Conservation (phyloP, 495 filamentous ascomycete genomes). For the Penicillium dipodomyicola region DNA sequence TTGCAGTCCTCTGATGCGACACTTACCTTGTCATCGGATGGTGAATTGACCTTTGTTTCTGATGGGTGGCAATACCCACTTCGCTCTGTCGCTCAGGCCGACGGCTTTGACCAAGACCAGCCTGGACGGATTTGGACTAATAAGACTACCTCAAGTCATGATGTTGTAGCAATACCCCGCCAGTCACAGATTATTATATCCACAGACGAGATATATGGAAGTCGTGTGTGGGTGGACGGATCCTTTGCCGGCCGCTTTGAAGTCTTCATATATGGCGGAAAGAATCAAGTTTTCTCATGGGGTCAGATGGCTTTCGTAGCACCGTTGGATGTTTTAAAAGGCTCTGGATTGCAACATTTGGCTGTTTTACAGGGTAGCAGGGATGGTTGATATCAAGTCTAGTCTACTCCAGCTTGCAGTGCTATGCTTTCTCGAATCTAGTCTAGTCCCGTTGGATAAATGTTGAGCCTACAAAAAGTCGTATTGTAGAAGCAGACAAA, state of each 20-base stretch:
- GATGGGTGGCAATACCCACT: conserved; percentile 55
- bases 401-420: neutral
- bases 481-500: too few relatives aligned
- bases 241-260: conserved; percentile 51
- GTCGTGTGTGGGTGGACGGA: conserved; percentile 47
- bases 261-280: conserved; percentile 53
- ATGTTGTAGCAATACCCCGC: conserved; percentile 21
- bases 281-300: conserved; percentile 51
- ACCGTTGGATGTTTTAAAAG: conserved; percentile 38
- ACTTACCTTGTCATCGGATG: conserved; percentile 30
- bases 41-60: conserved; percentile 39
- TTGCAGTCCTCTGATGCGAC: conserved; percentile 38
- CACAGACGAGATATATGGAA: conserved; percentile 41
- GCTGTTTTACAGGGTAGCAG: neutral
- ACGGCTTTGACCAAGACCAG: conserved; percentile 27
- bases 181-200: conserved; percentile 29
- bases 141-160: conserved; percentile 28
- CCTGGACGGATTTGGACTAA: conserved; percentile 37
- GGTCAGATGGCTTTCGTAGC: conserved; percentile 59
- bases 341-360: conserved; percentile 21
- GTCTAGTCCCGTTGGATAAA: neutral
- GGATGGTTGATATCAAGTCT: neutral
- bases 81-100: conserved; percentile 34
- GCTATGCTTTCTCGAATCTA: neutral
- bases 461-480: too few relatives aligned